These are phyloP conservation scores for Fraxinus anomala DNA, from an alignment of 257 asterid genomes.

Conservation along the genomic window DNA sequence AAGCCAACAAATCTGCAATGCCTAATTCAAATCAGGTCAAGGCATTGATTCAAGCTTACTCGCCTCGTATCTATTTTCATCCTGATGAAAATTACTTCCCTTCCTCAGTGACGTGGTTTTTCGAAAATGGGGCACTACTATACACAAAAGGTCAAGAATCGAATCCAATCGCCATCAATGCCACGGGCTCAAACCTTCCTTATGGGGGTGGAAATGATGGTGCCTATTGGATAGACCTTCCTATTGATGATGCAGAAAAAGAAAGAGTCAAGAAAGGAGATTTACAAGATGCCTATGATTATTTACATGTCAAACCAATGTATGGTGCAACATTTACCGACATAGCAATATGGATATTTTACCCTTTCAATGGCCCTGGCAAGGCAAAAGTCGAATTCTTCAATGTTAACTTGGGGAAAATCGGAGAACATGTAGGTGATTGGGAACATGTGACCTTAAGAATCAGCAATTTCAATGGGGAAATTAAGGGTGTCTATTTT, in stretches of 20 bases:
- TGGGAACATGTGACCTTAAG: constrained; percentile 90
- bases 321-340: constrained; percentile 72
- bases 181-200: constrained; percentile 73
- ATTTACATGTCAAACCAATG: constrained; percentile 70
- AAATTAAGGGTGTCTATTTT: constrained; percentile 54
- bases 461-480: constrained; percentile 75
- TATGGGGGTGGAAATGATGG: constrained; percentile 72
- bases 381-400: constrained; percentile 63
- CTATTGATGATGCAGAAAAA: constrained; percentile 42
- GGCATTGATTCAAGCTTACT: constrained; percentile 49
- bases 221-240: constrained; percentile 78
- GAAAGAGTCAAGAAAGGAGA: constrained; percentile 60
- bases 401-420: constrained; percentile 47
- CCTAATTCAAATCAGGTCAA: constrained; percentile 60
- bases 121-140: constrained; percentile 69
- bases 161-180: constrained; percentile 40
- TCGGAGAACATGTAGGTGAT: constrained; percentile 82
- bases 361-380: constrained; percentile 86
- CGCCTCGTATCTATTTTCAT: constrained; percentile 67
- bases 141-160: constrained; percentile 64
- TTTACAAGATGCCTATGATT: constrained; percentile 41
- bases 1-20: constrained; percentile 41
- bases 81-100: constrained; percentile 71
- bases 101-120: constrained; percentile 74
- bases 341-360: constrained; percentile 63